A percentile compares a stretch with the other conserved stretches of the same genome.
phyloP scores from a whole-genome alignment of 306 rosid genomes.

The Citrullus colocynthis region DNA sequence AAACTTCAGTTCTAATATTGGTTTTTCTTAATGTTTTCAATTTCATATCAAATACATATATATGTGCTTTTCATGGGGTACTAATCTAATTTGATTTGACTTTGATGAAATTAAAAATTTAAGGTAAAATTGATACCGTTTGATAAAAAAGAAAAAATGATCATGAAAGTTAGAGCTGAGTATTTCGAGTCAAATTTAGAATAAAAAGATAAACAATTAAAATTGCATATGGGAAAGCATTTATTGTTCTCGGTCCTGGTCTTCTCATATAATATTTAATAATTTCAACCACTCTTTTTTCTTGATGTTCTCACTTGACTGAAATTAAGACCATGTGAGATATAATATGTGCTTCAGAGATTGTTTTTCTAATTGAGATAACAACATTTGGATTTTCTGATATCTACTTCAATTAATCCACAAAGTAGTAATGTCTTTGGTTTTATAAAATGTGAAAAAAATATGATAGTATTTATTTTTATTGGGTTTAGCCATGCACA shows the following conservation, averaged over 20 bases:
- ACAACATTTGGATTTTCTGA: not conserved
- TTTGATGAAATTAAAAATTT: no score
- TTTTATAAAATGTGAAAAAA: no score
- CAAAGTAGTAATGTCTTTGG: not conserved
- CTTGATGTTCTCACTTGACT: not conserved
- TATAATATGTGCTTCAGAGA: not conserved
- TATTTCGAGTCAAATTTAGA: not conserved
- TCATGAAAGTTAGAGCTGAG: not conserved
- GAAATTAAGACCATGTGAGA: not conserved
- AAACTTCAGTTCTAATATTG: no score
- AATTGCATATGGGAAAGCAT: not conserved
- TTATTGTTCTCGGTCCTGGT: not conserved
- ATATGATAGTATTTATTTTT: no score
- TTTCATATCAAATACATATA: no score
- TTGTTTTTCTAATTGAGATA: not conserved
- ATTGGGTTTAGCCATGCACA: no score
- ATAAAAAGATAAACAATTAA: not conserved
- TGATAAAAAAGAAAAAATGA: not conserved
- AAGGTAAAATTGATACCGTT: no score
- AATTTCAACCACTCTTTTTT: not conserved
- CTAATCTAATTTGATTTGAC: no score
- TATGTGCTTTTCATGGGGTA: no score
- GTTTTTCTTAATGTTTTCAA: no score
- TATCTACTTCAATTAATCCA: not conserved
- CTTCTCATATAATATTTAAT: not conserved